Evolutionary conservation across 2,329 filamentous ascomycete species (phyloP).

Genomic region (Fusarium ambrosium): DNA sequence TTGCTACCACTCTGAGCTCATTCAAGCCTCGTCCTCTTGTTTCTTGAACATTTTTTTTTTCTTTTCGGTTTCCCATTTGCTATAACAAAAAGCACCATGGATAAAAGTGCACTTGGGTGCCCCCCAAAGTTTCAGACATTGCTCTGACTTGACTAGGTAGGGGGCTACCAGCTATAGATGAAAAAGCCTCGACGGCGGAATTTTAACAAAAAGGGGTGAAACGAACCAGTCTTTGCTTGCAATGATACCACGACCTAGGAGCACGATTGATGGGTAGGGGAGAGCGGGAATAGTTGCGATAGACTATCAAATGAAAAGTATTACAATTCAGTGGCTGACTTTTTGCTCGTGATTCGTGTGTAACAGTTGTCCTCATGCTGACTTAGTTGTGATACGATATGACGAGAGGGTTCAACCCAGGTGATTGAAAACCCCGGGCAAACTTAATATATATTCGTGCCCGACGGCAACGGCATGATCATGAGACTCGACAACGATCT

Average conservation of each 20-base stretch:
- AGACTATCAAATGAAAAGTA: slow-evolving; percentile 28
- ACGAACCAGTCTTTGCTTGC: slow-evolving; percentile 22
- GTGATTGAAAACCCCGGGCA: not conserved
- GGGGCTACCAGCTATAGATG: slow-evolving; percentile 27
- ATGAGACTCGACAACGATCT: not conserved
- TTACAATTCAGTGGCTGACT: slow-evolving; percentile 9
- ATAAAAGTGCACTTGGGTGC: slow-evolving; percentile 20
- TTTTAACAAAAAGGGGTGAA: slow-evolving; percentile 10
- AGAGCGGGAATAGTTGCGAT: slow-evolving; percentile 17
- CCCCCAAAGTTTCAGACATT: not conserved
- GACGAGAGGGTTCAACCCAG: not conserved
- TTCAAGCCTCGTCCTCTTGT: not conserved
- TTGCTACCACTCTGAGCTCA: not conserved
- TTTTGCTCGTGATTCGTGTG: not conserved
- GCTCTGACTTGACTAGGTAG: slow-evolving; percentile 8
- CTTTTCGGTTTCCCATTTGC: slow-evolving; percentile 16
- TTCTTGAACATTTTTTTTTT: not conserved
- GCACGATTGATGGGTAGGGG: slow-evolving; percentile 32
- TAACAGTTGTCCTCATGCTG: not conserved
- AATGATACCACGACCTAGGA: slow-evolving; percentile 49
- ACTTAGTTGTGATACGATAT: too few relatives aligned
- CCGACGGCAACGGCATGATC: not conserved
- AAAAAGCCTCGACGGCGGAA: slow-evolving; percentile 39
- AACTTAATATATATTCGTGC: not conserved
- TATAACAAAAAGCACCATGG: slow-evolving; percentile 20